Conservation (phyloP, 768 basidiomycete genomes). For the Amanita molliuscula region DNA sequence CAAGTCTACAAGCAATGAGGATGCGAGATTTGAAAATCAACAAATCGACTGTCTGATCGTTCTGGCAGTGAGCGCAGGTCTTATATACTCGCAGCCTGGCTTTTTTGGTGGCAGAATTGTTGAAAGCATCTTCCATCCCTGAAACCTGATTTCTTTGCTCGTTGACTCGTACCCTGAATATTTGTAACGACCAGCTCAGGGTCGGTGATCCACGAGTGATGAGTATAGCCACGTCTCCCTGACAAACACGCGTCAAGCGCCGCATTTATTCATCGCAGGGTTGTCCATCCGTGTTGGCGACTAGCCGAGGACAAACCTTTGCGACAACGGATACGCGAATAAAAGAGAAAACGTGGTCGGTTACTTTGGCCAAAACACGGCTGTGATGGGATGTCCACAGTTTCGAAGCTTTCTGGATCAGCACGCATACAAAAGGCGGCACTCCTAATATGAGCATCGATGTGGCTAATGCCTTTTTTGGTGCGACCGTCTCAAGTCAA, state of each 20-base stretch:
- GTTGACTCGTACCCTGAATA: background rate
- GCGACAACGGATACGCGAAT: background rate
- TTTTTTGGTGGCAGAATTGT: background rate
- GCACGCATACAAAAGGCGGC: too few relatives aligned
- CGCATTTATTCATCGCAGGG: background rate
- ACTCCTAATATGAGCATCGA: too few relatives aligned
- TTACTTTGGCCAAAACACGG: background rate
- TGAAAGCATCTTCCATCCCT: background rate
- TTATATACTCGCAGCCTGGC: background rate
- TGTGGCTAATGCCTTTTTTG: too few relatives aligned
- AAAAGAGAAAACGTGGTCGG: background rate
- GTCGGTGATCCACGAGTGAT: background rate
- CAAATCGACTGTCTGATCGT: background rate
- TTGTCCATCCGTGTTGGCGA: background rate
- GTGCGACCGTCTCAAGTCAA: too few relatives aligned
- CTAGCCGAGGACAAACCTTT: background rate
- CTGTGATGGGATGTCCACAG: too few relatives aligned
- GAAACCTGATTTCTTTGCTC: background rate
- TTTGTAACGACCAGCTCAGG: background rate
- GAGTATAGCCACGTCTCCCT: background rate
- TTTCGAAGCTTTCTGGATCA: too few relatives aligned
- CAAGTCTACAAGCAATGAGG: background rate
- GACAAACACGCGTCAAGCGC: background rate
- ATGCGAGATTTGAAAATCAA: background rate
- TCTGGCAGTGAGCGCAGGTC: background rate